These are phyloP conservation scores for Karstenula rhodostoma DNA, from an alignment of 2,329 filamentous ascomycete genomes.

Conservation along the genomic window DNA sequence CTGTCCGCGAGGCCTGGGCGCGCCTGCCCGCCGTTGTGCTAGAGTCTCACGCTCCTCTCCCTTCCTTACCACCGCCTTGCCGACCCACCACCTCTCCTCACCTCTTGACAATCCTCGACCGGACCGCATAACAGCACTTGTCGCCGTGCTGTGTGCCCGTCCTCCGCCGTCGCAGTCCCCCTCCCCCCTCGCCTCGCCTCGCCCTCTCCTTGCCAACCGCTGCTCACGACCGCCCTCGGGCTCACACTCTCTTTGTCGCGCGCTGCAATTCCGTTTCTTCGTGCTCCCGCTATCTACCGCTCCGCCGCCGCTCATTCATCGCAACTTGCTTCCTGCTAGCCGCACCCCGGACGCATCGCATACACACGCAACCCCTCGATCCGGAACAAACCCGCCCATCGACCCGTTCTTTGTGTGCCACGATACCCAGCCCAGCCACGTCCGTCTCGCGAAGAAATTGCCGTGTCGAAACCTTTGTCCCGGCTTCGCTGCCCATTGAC, in stretches of 20 bases:
- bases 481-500: conserved; percentile 17
- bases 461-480: conserved; percentile 21
- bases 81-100: conserved; percentile 31
- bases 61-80: conserved; percentile 29
- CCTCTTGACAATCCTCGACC: conserved; percentile 47
- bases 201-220: conserved; percentile 16
- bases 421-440: conserved; percentile 14
- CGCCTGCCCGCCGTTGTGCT: conserved; percentile 23
- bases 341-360: conserved; percentile 19
- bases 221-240: conserved; percentile 28
- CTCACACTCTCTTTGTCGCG: conserved; percentile 48
- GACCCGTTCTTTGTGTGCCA: conserved; percentile 26
- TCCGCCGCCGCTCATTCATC: conserved; percentile 35
- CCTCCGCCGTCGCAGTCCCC: conserved; percentile 43
- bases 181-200: conserved; percentile 20
- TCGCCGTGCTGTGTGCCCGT: conserved; percentile 43
- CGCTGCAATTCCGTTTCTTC: conserved; percentile 38
- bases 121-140: conserved; percentile 36
- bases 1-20: conserved; percentile 29
- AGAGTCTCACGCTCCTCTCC: conserved; percentile 23
- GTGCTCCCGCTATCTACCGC: conserved; percentile 8
- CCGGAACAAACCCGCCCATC: conserved; percentile 31
- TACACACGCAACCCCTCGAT: conserved; percentile 29
- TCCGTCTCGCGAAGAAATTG: neutral
- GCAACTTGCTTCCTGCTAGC: conserved; percentile 7